Percentiles rank a stretch among this genome's conserved stretches.
These are phyloP conservation scores for Lactuca sativa DNA, from an alignment of 129 eudicot species.

Conservation along the genomic window DNA sequence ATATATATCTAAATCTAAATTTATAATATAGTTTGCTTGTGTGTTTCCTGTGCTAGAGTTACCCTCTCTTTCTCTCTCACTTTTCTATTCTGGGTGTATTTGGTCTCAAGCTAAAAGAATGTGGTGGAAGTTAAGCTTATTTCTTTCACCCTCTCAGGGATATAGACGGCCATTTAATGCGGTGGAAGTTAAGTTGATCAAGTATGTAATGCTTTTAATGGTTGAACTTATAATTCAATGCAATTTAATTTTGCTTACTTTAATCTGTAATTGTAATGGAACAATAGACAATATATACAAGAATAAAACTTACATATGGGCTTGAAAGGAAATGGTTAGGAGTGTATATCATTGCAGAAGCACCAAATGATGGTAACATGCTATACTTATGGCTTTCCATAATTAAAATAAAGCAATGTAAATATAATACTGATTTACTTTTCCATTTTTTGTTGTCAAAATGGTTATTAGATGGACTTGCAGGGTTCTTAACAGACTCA, in stretches of 20 bases:
- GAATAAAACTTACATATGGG: constrained; percentile 57
- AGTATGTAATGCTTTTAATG: constrained; percentile 37
- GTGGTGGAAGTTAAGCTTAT: constrained; percentile 3
- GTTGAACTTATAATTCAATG: constrained; percentile 8
- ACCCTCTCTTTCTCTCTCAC: no score
- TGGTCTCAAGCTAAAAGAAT: constrained; percentile 11
- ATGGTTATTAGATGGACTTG: constrained; percentile 96
- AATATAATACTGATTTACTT: constrained; percentile 21
- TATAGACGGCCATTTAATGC: background rate
- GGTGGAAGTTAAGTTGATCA: constrained; percentile 36
- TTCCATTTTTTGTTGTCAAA: constrained; percentile 43
- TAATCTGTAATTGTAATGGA: no score
- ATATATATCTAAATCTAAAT: background rate
- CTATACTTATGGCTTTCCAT: background rate
- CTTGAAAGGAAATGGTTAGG: constrained; percentile 99
- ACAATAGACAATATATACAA: no score
- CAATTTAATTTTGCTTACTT: background rate
- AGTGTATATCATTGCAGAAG: constrained; percentile 87
- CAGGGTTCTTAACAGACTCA: constrained; percentile 82
- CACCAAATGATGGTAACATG: constrained; percentile 80
- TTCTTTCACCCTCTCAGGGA: background rate
- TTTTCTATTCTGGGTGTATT: no score
- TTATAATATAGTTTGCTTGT: no score
- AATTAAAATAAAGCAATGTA: background rate
- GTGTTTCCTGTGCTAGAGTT: background rate